These are phyloP conservation scores for Pythium apleroticum DNA, from an alignment of 352 stramenopile genomes.

Conservation along the genomic window DNA sequence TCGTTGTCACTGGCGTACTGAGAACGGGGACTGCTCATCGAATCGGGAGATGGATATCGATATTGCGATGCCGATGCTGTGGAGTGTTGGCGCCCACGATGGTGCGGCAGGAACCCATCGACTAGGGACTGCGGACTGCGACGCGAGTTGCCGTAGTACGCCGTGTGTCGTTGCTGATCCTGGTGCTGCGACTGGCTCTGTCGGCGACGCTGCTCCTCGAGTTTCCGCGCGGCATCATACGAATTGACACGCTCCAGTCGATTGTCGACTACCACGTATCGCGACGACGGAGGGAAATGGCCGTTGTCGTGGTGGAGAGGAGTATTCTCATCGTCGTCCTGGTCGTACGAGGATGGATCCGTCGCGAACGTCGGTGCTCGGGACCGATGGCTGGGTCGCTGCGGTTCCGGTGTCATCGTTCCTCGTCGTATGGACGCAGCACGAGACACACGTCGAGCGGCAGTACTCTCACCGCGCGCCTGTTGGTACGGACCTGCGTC, in stretches of 20 bases:
- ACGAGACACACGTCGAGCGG: slow-evolving; percentile 1
- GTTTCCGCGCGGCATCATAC: slow-evolving; percentile 18
- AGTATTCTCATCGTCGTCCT: background rate
- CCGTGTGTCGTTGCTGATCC: slow-evolving; percentile 6
- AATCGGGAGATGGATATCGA: slow-evolving; percentile 33
- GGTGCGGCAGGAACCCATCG: slow-evolving; percentile 30
- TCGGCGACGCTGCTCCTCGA: slow-evolving; percentile 23
- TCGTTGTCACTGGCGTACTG: slow-evolving; percentile 14
- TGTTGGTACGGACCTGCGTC: slow-evolving; percentile 11
- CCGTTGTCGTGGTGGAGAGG: slow-evolving; percentile 3
- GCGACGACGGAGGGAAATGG: slow-evolving; percentile 22
- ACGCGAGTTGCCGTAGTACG: slow-evolving; percentile 15
- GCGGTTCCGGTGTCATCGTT: background rate
- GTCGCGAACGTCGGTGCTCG: slow-evolving; percentile 14
- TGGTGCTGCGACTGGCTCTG: slow-evolving; percentile 11
- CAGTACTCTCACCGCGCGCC: slow-evolving; percentile 2
- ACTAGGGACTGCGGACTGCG: slow-evolving; percentile 25
- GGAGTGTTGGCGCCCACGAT: slow-evolving; percentile 20
- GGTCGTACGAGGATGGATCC: slow-evolving; percentile 1
- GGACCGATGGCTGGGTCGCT: background rate
- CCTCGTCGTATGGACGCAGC: background rate
- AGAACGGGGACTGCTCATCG: slow-evolving; percentile 12
- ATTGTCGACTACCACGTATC: slow-evolving; percentile 26
- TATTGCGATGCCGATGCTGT: slow-evolving; percentile 23
- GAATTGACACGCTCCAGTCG: slow-evolving; percentile 25